phyloP scores from a whole-genome alignment of 169 alveolate genomes.

The Hepatocystis sp. region DNA sequence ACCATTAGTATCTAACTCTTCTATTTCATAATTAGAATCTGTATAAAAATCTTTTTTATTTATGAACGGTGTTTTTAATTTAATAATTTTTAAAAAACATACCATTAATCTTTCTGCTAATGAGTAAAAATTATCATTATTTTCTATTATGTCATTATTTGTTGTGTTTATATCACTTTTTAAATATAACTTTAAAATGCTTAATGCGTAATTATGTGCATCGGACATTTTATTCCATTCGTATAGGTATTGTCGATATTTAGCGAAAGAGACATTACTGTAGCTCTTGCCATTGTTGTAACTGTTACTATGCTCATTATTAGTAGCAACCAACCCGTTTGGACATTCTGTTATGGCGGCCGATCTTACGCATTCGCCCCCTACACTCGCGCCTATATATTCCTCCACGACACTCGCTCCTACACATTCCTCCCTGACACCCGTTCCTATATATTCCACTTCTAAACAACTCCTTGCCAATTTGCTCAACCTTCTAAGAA shows the following conservation, averaged over 20 bases:
- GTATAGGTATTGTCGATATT: conserved; percentile 46
- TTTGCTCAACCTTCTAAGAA: conserved; percentile 18
- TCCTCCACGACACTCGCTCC: not conserved
- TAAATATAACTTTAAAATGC: conserved; percentile 68
- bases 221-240: conserved; percentile 74
- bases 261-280: too few relatives aligned
- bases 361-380: conserved; percentile 1
- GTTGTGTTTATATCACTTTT: conserved; percentile 12
- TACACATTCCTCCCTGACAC: not conserved
- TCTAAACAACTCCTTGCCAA: conserved; percentile 21
- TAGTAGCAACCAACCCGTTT: too few relatives aligned
- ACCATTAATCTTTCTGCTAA: conserved; percentile 62
- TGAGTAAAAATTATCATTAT: conserved; percentile 49
- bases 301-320: too few relatives aligned
- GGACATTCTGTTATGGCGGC: not conserved
- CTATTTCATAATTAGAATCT: conserved; percentile 49
- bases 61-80: conserved; percentile 56
- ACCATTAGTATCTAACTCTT: conserved; percentile 64
- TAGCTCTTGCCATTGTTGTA: too few relatives aligned
- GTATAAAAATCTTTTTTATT: conserved; percentile 24
- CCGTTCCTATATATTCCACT: not conserved
- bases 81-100: conserved; percentile 66
- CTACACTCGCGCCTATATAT: not conserved
- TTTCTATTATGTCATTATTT: conserved; percentile 56
- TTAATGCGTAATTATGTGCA: conserved; percentile 62